These are phyloP conservation scores for Collybiopsis confluens DNA, from an alignment of 768 basidiomycete genomes.

Conservation along the genomic window DNA sequence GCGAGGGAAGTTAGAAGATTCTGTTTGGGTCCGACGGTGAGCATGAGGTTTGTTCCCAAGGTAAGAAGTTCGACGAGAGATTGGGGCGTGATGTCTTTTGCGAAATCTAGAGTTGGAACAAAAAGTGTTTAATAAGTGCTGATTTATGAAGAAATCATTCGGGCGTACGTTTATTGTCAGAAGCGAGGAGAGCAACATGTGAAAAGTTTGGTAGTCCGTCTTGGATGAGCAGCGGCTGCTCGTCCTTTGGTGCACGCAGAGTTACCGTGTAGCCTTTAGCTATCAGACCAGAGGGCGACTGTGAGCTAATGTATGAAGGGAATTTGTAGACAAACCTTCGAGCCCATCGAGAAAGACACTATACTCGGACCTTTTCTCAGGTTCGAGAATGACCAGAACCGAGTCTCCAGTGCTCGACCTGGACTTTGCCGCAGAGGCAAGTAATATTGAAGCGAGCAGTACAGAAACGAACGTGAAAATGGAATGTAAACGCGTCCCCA, in stretches of 20 bases:
- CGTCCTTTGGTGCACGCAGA: slow-evolving; percentile 80
- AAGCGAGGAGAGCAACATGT: slow-evolving; percentile 84
- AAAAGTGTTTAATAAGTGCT: slow-evolving; percentile 7
- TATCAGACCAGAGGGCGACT: no score
- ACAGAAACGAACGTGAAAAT: neutral
- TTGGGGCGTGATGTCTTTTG: slow-evolving; percentile 78
- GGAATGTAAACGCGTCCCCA: slow-evolving; percentile 1
- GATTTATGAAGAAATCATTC: neutral
- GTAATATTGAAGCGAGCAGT: neutral
- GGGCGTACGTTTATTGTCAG: slow-evolving; percentile 73
- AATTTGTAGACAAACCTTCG: slow-evolving; percentile 45
- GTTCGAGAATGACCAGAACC: slow-evolving; percentile 83
- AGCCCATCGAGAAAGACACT: slow-evolving; percentile 80
- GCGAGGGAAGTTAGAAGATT: slow-evolving; percentile 74
- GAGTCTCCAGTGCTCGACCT: slow-evolving; percentile 79
- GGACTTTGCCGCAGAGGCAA: slow-evolving; percentile 29
- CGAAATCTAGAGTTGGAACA: slow-evolving; percentile 43
- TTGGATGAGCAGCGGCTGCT: slow-evolving; percentile 57
- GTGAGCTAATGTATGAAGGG: no score
- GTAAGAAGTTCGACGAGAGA: slow-evolving; percentile 68
- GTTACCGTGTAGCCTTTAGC: slow-evolving; percentile 83
- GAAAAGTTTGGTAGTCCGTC: slow-evolving; percentile 74
- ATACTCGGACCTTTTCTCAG: slow-evolving; percentile 64
- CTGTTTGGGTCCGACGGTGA: slow-evolving; percentile 75
- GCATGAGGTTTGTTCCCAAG: slow-evolving; percentile 75